phyloP scores from a whole-genome alignment of 305 asterid genomes.

The Fraxinus platypoda region DNA sequence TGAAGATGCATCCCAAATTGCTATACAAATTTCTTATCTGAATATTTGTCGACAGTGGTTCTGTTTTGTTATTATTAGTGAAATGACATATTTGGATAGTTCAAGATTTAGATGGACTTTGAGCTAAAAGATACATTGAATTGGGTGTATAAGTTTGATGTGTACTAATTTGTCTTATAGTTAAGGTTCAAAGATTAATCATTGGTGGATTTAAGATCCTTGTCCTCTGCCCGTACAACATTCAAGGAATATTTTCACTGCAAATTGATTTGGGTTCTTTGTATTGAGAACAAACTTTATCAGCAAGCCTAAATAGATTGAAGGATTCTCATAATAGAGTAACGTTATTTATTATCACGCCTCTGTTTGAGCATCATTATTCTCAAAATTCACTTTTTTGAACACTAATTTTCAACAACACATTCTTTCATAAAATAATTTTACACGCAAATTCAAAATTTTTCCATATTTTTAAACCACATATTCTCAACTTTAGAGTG shows the following conservation, averaged over 20 bases:
- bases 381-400: no score
- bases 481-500: no score
- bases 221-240: conserved; percentile 50
- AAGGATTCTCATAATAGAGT: no score
- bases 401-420: no score
- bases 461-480: no score
- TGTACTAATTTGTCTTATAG: conserved; percentile 33
- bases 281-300: background rate
- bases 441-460: no score
- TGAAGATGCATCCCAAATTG: conserved; percentile 9
- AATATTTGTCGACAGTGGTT: conserved; percentile 25
- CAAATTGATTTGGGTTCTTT: background rate
- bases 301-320: no score
- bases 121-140: conserved; percentile 28
- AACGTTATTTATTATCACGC: no score
- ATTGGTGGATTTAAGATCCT: conserved; percentile 16
- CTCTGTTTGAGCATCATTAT: no score
- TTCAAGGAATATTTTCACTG: background rate
- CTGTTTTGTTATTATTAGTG: conserved; percentile 20
- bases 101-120: no score
- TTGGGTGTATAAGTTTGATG: background rate
- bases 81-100: conserved; percentile 16
- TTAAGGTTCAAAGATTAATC: conserved; percentile 35
- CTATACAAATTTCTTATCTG: conserved; percentile 4
- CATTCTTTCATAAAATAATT: no score